Evolutionary conservation across 2,329 filamentous ascomycete species (phyloP).

Genomic region (Trichoderma sp.): DNA sequence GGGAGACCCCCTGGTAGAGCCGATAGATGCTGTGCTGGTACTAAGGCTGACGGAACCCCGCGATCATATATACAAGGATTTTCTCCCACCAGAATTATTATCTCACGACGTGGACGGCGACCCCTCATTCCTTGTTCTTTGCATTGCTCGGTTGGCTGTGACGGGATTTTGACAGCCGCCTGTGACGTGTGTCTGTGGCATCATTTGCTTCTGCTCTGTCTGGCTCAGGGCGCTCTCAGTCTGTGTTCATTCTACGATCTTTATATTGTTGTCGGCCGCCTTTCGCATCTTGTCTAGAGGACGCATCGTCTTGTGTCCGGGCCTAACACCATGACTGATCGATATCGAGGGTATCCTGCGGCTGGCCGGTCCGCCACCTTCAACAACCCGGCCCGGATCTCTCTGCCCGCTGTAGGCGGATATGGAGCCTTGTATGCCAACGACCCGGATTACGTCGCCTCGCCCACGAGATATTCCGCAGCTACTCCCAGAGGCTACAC

Average conservation of each 20-base stretch:
- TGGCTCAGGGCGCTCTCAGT: background rate
- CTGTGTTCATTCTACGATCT: background rate
- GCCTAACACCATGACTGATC: conserved; percentile 45
- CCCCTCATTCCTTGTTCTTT: conserved; percentile 9
- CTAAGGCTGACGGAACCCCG: conserved; percentile 13
- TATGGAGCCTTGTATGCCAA: conserved; percentile 50
- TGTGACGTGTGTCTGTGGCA: conserved; percentile 1
- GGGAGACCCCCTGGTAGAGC: background rate
- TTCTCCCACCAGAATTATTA: conserved; percentile 11
- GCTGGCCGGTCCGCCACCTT: conserved; percentile 45
- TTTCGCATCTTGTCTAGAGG: background rate
- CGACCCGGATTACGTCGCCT: conserved; percentile 54
- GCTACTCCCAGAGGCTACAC: conserved; percentile 36
- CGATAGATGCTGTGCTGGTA: background rate
- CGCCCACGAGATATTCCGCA: conserved; percentile 33
- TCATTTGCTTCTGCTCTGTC: background rate
- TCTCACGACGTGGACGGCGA: conserved; percentile 12
- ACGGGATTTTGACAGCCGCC: background rate
- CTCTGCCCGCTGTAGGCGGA: conserved; percentile 51
- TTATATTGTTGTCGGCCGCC: background rate
- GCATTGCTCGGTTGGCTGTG: background rate
- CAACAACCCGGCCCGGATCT: conserved; percentile 52
- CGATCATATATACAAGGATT: conserved; percentile 11
- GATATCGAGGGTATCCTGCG: conserved; percentile 42
- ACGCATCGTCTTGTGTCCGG: background rate